Percentiles rank a stretch among this genome's conserved stretches.
Conservation (phyloP, 2,329 filamentous ascomycete species). For the Scolecobasidium constrictum region DNA sequence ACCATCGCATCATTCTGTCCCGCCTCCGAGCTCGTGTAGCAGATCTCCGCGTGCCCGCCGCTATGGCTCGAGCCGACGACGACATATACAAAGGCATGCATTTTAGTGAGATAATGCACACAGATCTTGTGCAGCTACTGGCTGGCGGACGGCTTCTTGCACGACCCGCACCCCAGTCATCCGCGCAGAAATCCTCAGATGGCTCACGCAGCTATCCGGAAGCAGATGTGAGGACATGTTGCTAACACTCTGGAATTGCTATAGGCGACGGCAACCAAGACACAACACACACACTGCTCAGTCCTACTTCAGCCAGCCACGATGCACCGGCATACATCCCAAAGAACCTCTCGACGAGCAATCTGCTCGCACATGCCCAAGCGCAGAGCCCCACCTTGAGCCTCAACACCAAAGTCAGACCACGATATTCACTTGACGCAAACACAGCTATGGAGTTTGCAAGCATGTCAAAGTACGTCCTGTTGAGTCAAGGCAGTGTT, state of each 20-base stretch:
- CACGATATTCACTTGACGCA: constrained; percentile 69
- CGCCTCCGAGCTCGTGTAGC: no score
- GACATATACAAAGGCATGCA: not conserved
- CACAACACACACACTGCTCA: constrained; percentile 3
- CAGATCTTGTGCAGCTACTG: not conserved
- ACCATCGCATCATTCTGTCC: no score
- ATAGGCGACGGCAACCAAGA: constrained; percentile 6
- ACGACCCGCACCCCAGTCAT: no score
- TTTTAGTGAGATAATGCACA: not conserved
- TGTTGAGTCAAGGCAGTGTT: no score
- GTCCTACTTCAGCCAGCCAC: constrained; percentile 41
- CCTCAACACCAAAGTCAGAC: constrained; percentile 45
- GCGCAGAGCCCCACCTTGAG: constrained; percentile 20
- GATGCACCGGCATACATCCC: constrained; percentile 24
- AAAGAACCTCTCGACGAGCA: constrained; percentile 40
- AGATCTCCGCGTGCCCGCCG: no score
- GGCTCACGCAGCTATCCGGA: no score
- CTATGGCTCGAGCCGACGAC: no score
- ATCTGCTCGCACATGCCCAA: constrained; percentile 27
- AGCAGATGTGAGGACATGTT: constrained; percentile 1
- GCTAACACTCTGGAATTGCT: not conserved
- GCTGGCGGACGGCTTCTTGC: no score
- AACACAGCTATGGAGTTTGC: constrained; percentile 57
- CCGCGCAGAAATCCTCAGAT: no score
- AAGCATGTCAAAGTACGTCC: constrained; percentile 59